phyloP scores from a whole-genome alignment of 1,284 basidiomycete genomes.

The Melampsora allii-populina region DNA sequence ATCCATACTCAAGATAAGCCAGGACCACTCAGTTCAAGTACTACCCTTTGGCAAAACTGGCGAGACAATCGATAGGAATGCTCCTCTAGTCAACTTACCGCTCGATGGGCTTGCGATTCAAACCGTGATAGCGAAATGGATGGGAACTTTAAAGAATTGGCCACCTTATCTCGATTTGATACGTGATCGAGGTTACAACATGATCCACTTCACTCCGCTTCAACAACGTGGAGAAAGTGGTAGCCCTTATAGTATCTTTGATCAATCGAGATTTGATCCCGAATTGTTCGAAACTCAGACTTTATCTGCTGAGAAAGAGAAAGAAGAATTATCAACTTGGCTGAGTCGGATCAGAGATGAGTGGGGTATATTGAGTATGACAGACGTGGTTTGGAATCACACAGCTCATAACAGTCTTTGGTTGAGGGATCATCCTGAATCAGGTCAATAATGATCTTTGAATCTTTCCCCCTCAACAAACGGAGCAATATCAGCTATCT shows the following conservation, averaged over 20 bases:
- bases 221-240: slow-evolving; percentile 81
- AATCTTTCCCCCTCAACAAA: background rate
- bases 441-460: slow-evolving; percentile 60
- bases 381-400: slow-evolving; percentile 92
- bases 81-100: slow-evolving; percentile 64
- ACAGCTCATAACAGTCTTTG: slow-evolving; percentile 88
- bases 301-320: slow-evolving; percentile 56
- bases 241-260: slow-evolving; percentile 84
- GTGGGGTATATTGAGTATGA: slow-evolving; percentile 80
- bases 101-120: slow-evolving; percentile 80
- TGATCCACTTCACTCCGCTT: slow-evolving; percentile 83
- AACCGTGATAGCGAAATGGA: slow-evolving; percentile 92
- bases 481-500: background rate
- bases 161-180: slow-evolving; percentile 72
- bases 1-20: slow-evolving; percentile 59
- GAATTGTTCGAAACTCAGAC: slow-evolving; percentile 61
- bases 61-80: slow-evolving; percentile 58
- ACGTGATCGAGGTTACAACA: slow-evolving; percentile 79
- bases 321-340: slow-evolving; percentile 61
- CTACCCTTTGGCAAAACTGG: slow-evolving; percentile 46
- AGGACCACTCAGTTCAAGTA: slow-evolving; percentile 58
- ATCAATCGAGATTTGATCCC: slow-evolving; percentile 76
- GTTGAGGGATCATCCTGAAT: slow-evolving; percentile 89
- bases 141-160: slow-evolving; percentile 78
- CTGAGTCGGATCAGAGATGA: slow-evolving; percentile 70